phyloP scores from a whole-genome alignment of 495 filamentous ascomycete species.

The Massariosphaeria phaeospora region DNA sequence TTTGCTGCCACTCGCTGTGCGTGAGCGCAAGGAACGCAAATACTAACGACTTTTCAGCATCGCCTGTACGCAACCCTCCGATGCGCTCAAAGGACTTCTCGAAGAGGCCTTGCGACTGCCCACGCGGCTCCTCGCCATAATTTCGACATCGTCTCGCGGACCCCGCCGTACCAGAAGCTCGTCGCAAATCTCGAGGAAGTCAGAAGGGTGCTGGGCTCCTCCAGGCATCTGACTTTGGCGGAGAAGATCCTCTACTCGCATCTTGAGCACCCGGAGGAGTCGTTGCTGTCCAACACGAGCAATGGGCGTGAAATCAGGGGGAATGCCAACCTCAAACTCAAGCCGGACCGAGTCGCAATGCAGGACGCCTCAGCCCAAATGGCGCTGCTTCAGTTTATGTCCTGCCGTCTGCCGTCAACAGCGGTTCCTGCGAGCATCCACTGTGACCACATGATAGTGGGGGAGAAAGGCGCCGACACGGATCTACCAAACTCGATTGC shows the following conservation, averaged over 20 bases:
- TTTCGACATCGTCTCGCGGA: constrained; percentile 45
- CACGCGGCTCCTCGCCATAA: constrained; percentile 10
- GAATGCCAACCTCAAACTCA: constrained; percentile 90
- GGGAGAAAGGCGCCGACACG: constrained; percentile 78
- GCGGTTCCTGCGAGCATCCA: constrained; percentile 98
- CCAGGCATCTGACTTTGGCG: constrained; percentile 72
- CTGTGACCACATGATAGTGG: constrained; percentile 99
- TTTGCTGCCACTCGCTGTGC: no score
- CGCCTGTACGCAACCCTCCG: constrained; percentile 4
- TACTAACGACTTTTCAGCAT: constrained; percentile 8
- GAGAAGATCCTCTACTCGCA: constrained; percentile 99
- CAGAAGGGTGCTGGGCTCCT: constrained; percentile 62
- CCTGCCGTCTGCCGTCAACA: constrained; percentile 81
- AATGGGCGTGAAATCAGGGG: constrained; percentile 80
- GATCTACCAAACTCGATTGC: constrained; percentile 83
- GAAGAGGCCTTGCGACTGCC: constrained; percentile 30
- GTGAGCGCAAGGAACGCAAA: not conserved
- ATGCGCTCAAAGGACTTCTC: not conserved
- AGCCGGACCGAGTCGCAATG: constrained; percentile 97
- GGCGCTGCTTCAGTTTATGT: constrained; percentile 98
- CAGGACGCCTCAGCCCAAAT: constrained; percentile 98
- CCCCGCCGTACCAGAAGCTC: constrained; percentile 62
- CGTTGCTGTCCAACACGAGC: constrained; percentile 69
- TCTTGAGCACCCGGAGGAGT: constrained; percentile 79
- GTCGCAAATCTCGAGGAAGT: constrained; percentile 57